phyloP scores from a whole-genome alignment of 352 stramenopile species.

The Globisporangium heterothallicum region DNA sequence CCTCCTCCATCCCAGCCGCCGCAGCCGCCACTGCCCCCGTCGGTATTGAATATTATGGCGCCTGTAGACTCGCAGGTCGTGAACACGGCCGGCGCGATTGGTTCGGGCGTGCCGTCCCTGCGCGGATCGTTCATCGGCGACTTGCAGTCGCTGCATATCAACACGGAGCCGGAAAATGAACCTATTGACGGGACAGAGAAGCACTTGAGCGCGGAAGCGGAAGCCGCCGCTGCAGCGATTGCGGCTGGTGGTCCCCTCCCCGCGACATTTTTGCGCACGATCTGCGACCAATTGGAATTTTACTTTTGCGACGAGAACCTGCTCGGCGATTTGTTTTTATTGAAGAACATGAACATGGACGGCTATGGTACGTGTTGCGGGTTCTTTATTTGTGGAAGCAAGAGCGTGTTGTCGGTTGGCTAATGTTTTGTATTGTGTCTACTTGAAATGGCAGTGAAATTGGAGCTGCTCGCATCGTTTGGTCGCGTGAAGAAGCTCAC shows the following conservation, averaged over 20 bases:
- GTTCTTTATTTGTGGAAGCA: background rate
- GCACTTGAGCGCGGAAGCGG: constrained; percentile 9
- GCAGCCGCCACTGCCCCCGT: constrained; percentile 30
- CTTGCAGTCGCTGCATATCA: constrained; percentile 49
- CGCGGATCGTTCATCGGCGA: constrained; percentile 26
- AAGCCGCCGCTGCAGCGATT: constrained; percentile 11
- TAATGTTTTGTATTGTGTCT: constrained; percentile 8
- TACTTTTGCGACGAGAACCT: constrained; percentile 89
- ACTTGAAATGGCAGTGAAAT: constrained; percentile 47
- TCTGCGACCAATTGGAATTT: constrained; percentile 86
- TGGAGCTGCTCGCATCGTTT: constrained; percentile 80
- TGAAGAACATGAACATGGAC: constrained; percentile 89
- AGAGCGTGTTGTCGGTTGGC: background rate
- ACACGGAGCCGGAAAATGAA: constrained; percentile 39
- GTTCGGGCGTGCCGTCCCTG: constrained; percentile 38
- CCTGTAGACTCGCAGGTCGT: constrained; percentile 25
- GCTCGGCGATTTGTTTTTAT: constrained; percentile 74
- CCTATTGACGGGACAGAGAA: constrained; percentile 28
- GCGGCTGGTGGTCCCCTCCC: constrained; percentile 37
- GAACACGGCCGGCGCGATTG: constrained; percentile 48
- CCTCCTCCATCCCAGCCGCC: constrained; percentile 18
- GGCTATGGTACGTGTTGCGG: constrained; percentile 54
- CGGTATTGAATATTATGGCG: constrained; percentile 42
- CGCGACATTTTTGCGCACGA: constrained; percentile 78
- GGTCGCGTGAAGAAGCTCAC: constrained; percentile 85